Evolutionary conservation across 2,329 filamentous ascomycete species (phyloP).

Genomic region (Penicillium frequentans): DNA sequence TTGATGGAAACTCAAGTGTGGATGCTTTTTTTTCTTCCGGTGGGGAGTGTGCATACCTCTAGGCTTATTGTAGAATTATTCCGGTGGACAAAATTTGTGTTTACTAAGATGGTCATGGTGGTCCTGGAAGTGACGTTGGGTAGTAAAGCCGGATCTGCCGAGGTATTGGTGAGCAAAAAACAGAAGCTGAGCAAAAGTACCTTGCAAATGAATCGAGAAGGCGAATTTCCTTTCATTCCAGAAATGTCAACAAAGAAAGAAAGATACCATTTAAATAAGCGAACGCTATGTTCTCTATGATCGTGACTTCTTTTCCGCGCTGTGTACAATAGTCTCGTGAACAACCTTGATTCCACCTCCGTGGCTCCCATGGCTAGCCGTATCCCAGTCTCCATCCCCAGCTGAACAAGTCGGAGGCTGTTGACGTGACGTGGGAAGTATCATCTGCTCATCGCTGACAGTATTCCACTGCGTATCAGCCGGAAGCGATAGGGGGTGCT

Average conservation of each 20-base stretch:
- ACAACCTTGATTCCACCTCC: constrained; percentile 32
- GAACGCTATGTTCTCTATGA: constrained; percentile 2
- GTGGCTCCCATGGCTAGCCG: constrained; percentile 15
- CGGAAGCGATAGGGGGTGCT: constrained; percentile 33
- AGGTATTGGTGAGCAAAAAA: not conserved
- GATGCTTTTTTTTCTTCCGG: constrained; percentile 1
- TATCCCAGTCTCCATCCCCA: constrained; percentile 22
- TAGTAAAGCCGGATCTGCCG: not conserved
- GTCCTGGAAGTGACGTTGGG: too few species aligned
- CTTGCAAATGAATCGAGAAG: too few species aligned
- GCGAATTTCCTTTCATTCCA: not conserved
- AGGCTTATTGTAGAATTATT: constrained; percentile 5
- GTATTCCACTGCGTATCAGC: constrained; percentile 32
- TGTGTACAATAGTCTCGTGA: constrained; percentile 32
- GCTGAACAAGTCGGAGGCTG: constrained; percentile 25
- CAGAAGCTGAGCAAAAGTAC: not conserved
- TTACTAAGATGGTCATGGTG: not conserved
- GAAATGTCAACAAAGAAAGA: not conserved
- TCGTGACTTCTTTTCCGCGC: constrained; percentile 14
- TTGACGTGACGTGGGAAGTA: constrained; percentile 23
- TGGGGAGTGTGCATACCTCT: not conserved
- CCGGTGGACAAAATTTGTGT: not conserved
- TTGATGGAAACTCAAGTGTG: not conserved
- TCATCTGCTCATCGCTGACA: constrained; percentile 31
- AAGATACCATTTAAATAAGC: not conserved